These are phyloP conservation scores for Oryza glaberrima DNA, from an alignment of 176 grass and related monocot genomes.

Conservation along the genomic window DNA sequence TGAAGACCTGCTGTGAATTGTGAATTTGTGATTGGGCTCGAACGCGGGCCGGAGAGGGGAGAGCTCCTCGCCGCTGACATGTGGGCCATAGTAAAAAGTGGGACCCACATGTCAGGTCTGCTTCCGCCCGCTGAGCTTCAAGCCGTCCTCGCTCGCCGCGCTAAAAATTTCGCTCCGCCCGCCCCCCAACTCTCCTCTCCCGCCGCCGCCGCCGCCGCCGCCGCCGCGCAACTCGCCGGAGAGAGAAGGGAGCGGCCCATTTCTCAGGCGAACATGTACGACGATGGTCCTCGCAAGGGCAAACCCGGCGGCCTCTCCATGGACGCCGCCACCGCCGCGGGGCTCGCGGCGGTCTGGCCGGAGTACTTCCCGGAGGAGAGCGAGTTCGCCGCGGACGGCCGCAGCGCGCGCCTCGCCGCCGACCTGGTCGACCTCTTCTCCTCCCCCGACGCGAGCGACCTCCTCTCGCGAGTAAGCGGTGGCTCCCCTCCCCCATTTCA, in stretches of 20 bases:
- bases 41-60: too few relatives aligned
- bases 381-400: slow-evolving; percentile 30
- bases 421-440: slow-evolving; percentile 43
- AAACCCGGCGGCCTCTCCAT: not conserved
- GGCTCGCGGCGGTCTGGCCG: slow-evolving; percentile 47
- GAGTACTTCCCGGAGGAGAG: slow-evolving; percentile 66
- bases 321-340: not conserved
- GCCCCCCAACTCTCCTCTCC: not conserved
- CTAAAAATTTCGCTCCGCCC: not conserved
- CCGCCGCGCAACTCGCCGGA: not conserved
- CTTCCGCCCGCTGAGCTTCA: too few relatives aligned
- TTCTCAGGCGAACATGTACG: slow-evolving; percentile 33
- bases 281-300: slow-evolving; percentile 25
- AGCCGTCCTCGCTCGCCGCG: not conserved
- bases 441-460: slow-evolving; percentile 13
- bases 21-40: too few relatives aligned
- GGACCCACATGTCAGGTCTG: too few relatives aligned
- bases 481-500: not conserved
- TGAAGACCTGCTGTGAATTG: too few relatives aligned
- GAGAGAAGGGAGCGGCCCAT: not conserved
- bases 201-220: not conserved
- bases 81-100: too few relatives aligned
- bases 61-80: too few relatives aligned
- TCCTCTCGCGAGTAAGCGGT: slow-evolving; percentile 48
- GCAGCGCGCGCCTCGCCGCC: slow-evolving; percentile 40